Evolutionary conservation across 1,284 basidiomycete genomes (phyloP).

Genomic region (Cryptococcus neoformans): DNA sequence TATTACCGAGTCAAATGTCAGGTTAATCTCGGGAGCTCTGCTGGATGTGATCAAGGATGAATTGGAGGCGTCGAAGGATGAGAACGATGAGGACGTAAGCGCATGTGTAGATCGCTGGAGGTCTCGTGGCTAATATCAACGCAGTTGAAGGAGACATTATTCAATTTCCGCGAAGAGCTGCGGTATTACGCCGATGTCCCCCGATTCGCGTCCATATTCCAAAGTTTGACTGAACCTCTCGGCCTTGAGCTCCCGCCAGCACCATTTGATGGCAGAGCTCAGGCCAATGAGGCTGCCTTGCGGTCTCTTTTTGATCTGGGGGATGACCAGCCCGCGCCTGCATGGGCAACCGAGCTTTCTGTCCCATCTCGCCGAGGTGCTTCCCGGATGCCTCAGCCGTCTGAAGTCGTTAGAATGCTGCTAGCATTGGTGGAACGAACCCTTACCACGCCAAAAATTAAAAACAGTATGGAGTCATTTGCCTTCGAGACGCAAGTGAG

Average conservation of each 20-base stretch:
- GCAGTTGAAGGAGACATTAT: constrained; percentile 17
- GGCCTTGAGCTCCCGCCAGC: constrained; percentile 18
- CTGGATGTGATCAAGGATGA: constrained; percentile 32
- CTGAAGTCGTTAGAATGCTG: constrained; percentile 42
- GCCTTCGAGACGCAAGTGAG: constrained; percentile 19
- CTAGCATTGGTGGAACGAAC: constrained; percentile 30
- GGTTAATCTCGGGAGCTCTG: constrained; percentile 33
- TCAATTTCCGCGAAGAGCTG: constrained; percentile 36
- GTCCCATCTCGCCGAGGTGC: constrained; percentile 31
- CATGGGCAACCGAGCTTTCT: constrained; percentile 24
- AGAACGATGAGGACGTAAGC: constrained; percentile 23
- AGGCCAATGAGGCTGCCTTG: constrained; percentile 24
- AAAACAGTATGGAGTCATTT: constrained; percentile 22
- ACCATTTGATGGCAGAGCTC: constrained; percentile 5
- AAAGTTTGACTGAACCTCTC: constrained; percentile 18
- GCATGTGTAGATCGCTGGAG: neutral
- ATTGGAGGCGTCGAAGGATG: constrained; percentile 10
- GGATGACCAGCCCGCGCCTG: constrained; percentile 22
- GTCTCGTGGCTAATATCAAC: neutral
- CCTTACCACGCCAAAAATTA: constrained; percentile 19
- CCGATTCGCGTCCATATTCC: constrained; percentile 33
- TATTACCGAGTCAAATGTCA: constrained; percentile 35
- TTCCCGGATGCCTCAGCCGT: constrained; percentile 28
- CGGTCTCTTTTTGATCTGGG: constrained; percentile 29
- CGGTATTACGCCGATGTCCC: constrained; percentile 42